Conservation (phyloP, 2,329 filamentous ascomycete genomes). For the Botrytis tulipae region DNA sequence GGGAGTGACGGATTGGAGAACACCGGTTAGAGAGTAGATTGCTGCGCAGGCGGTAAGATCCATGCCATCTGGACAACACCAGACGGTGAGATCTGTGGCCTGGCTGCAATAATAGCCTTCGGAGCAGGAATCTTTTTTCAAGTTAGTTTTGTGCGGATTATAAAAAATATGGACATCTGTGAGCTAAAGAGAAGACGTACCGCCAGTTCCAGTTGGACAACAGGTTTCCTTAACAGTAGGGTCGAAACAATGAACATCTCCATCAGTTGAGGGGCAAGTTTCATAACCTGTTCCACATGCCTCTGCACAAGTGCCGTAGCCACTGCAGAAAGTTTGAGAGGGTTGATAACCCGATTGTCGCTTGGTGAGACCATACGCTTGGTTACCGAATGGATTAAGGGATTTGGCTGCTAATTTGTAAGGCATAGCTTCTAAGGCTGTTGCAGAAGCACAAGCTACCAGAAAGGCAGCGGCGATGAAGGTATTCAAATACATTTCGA, state of each 20-base stretch:
- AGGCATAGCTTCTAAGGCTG: neutral
- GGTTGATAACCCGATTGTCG: conserved; percentile 21
- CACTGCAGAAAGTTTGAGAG: conserved; percentile 16
- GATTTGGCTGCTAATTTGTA: conserved; percentile 19
- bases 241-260: conserved; percentile 15
- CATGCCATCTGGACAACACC: conserved; percentile 57
- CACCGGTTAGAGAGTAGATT: conserved; percentile 48
- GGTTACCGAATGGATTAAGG: neutral
- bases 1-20: conserved; percentile 38
- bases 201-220: conserved; percentile 18
- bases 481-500: conserved; percentile 8
- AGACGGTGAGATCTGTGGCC: conserved; percentile 50
- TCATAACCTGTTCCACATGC: conserved; percentile 19
- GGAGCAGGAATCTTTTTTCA: conserved; percentile 20
- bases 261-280: conserved; percentile 16
- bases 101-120: conserved; percentile 58
- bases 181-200: neutral
- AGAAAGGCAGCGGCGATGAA: neutral
- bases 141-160: neutral
- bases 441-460: neutral
- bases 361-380: neutral
- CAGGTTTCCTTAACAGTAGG: conserved; percentile 13
- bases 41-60: conserved; percentile 54
- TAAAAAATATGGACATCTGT: neutral
- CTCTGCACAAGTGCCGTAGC: conserved; percentile 14